phyloP scores from a whole-genome alignment of 805 yeast genomes.

The Myxozyma geophila region DNA sequence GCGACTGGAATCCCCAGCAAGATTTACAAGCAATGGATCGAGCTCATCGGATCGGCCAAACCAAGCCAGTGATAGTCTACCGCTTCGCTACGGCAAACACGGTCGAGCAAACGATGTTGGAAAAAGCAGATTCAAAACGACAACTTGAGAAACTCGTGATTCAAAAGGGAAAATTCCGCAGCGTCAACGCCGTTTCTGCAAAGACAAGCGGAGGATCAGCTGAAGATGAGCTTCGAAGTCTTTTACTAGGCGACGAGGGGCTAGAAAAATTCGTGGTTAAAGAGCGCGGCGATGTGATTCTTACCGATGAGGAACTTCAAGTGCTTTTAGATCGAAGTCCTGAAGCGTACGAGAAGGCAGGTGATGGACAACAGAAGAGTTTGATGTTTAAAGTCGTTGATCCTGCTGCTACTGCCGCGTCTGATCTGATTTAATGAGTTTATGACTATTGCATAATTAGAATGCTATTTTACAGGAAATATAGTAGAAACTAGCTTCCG shows the following conservation, averaged over 20 bases:
- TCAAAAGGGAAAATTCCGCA: slow-evolving; percentile 38
- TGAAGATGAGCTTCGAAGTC: slow-evolving; percentile 20
- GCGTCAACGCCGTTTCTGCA: slow-evolving; percentile 1
- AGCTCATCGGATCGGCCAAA: slow-evolving; percentile 92
- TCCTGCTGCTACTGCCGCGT: slow-evolving; percentile 1
- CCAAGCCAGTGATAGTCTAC: slow-evolving; percentile 77
- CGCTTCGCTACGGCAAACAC: slow-evolving; percentile 78
- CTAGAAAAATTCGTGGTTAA: slow-evolving; percentile 27
- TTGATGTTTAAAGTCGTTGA: slow-evolving; percentile 23
- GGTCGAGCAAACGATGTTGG: slow-evolving; percentile 79
- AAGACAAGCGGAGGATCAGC: neutral
- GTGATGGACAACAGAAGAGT: neutral
- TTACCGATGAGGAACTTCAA: slow-evolving; percentile 30
- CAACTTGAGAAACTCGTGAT: slow-evolving; percentile 73
- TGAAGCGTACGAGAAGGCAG: slow-evolving; percentile 29
- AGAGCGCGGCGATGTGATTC: slow-evolving; percentile 31
- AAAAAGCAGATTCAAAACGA: slow-evolving; percentile 79
- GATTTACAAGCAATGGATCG: slow-evolving; percentile 96
- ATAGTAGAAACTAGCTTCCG: neutral
- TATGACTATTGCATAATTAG: neutral
- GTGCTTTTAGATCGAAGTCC: slow-evolving; percentile 27
- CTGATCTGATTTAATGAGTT: slow-evolving; percentile 1
- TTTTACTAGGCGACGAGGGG: slow-evolving; percentile 27
- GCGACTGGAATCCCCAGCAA: slow-evolving; percentile 97
- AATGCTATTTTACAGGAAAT: neutral